These are phyloP conservation scores for Ascochyta pisi DNA, from an alignment of 2,329 filamentous ascomycete species.

Conservation along the genomic window DNA sequence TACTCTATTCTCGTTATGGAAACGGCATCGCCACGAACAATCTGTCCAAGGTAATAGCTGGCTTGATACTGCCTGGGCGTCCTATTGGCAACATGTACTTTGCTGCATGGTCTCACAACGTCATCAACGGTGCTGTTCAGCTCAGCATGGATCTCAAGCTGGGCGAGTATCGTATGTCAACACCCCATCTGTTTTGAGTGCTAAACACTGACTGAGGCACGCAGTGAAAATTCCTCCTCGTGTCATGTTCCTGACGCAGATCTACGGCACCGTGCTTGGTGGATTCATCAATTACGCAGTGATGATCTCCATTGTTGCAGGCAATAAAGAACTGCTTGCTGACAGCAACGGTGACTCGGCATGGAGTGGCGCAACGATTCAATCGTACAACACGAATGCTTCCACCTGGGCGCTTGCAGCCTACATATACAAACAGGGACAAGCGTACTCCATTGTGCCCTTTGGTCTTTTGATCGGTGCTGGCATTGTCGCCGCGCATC, in stretches of 20 bases:
- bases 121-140: conserved; percentile 18
- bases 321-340: conserved; percentile 20
- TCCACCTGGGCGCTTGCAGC: conserved; percentile 24
- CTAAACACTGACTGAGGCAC: neutral
- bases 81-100: conserved; percentile 28
- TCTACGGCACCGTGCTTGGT: conserved; percentile 24
- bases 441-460: conserved; percentile 21
- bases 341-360: conserved; percentile 21
- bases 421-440: conserved; percentile 23
- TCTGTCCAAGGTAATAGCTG: conserved; percentile 24
- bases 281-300: conserved; percentile 26
- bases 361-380: conserved; percentile 22
- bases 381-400: conserved; percentile 26
- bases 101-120: conserved; percentile 24
- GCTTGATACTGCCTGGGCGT: conserved; percentile 19
- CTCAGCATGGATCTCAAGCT: conserved; percentile 24
- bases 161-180: conserved; percentile 20
- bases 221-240: conserved; percentile 24
- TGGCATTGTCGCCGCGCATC: conserved; percentile 17
- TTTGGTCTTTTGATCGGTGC: conserved; percentile 22
- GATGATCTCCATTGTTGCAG: conserved; percentile 23
- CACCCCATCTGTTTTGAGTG: neutral
- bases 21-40: conserved; percentile 28
- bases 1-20: conserved; percentile 22
- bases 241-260: conserved; percentile 25